Base-by-base conservation (phyloP, 1,284 basidiomycete species). In the Mycena citricolor region DNA sequence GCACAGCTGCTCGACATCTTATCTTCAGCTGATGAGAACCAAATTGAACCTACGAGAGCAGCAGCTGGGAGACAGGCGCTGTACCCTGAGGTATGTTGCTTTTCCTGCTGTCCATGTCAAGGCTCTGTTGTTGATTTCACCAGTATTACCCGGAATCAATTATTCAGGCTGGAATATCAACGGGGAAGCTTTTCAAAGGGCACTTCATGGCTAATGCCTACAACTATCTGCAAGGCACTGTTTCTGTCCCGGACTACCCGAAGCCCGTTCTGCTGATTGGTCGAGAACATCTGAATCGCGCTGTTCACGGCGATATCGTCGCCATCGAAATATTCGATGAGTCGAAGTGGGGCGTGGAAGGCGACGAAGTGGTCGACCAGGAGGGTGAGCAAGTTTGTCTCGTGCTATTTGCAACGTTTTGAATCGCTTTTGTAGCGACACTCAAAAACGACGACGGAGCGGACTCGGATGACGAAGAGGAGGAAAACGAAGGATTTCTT, bases 191-290 rank as follows among this genome's bases (percentile, higher is more conserved):
- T 8, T 78, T 93, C 56, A 90, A 95, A 65, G 97, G 97, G 0
- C 86, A 94, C 62, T 99, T 97, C 71, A 94, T 91, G 59, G 91
- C 94, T 4, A 97, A 91, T 58, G 83, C 86, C 49, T 99, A 92
- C 72, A 99, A 99, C 64, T 99, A 95, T 60, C 75, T 98, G 6
- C 94, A 97, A 74, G 88, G 86, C 24, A 46, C 40, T 8, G 94
- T 98, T 13, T 75, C 79, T 4, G 84, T 87, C 0, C 77, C 83
- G 1, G 77, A 75, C 0, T 86, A 90, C 54, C 69, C 73, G 13
- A 92, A 89, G 57, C 86, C 92, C 0, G 75, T 99, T 8, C 72
- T 99, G 7, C 73, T 99, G 2, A 77, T 92, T 16, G 94, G 95
- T 0, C 76, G 94, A 21, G 86, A 95, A 64, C 83, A 91, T 46